Conservation (phyloP, 768 basidiomycete species). For the Pleurotus citrinopileatus region DNA sequence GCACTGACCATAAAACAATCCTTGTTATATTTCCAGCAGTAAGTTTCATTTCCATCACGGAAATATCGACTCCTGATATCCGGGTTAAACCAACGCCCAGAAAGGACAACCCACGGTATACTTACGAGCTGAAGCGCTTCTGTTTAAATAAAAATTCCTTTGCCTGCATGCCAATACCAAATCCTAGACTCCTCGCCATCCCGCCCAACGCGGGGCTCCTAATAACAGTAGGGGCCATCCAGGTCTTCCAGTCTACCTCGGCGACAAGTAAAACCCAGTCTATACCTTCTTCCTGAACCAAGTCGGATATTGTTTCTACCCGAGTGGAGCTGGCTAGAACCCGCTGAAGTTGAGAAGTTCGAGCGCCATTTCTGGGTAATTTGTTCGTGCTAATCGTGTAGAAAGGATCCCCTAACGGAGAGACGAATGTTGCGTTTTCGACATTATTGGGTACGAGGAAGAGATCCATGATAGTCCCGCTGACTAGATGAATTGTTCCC, state of each 20-base stretch:
- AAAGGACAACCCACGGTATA: conserved; percentile 5
- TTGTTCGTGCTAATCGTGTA: conserved; percentile 45
- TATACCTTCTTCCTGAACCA: conserved; percentile 12
- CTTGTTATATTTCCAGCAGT: conserved; percentile 43
- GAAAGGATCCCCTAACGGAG: conserved; percentile 46
- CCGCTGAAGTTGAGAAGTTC: conserved; percentile 39
- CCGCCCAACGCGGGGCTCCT: conserved; percentile 33
- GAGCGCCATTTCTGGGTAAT: conserved; percentile 22
- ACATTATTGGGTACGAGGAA: conserved; percentile 52
- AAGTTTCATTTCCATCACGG: conserved; percentile 43
- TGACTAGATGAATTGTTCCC: conserved; percentile 1
- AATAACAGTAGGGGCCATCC: conserved; percentile 39
- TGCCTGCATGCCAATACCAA: conserved; percentile 30
- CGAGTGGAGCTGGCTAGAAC: conserved; percentile 15
- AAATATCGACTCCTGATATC: conserved; percentile 45
- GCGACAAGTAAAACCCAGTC: conserved; percentile 31
- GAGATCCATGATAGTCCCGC: conserved; percentile 38
- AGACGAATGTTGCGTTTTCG: conserved; percentile 45
- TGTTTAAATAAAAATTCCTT: conserved; percentile 42
- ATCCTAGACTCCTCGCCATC: conserved; percentile 14
- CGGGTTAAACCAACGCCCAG: background rate
- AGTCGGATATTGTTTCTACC: conserved; percentile 32
- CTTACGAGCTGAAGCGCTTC: conserved; percentile 39
- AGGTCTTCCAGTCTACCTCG: conserved; percentile 46
- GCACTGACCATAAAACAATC: conserved; percentile 41